Conservation (phyloP, 805 yeast genomes). For the Candida saitoana region DNA sequence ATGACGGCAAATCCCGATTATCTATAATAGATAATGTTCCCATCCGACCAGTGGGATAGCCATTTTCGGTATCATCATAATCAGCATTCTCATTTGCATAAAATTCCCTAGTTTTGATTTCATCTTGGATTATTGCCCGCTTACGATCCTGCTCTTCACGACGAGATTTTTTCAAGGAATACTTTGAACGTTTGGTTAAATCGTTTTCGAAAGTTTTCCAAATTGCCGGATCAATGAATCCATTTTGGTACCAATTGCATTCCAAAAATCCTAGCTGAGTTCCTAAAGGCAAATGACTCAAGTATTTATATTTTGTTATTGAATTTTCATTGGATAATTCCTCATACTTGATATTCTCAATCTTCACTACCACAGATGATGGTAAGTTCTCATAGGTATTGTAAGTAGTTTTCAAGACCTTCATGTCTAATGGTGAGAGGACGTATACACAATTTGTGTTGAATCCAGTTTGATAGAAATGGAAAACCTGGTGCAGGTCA, state of each 20-base stretch:
- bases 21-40: slow-evolving; percentile 38
- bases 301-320: slow-evolving; percentile 60
- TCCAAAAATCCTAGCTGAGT: slow-evolving; percentile 81
- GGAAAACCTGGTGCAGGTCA: slow-evolving; percentile 42
- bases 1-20: slow-evolving; percentile 33
- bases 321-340: slow-evolving; percentile 58
- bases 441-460: slow-evolving; percentile 59
- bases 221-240: slow-evolving; percentile 26
- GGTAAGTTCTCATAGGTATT: slow-evolving; percentile 67
- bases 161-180: slow-evolving; percentile 43
- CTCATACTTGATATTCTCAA: slow-evolving; percentile 70
- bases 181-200: slow-evolving; percentile 52
- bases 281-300: slow-evolving; percentile 80
- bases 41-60: slow-evolving; percentile 17
- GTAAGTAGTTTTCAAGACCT: slow-evolving; percentile 61
- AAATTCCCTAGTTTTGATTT: slow-evolving; percentile 54
- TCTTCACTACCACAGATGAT: slow-evolving; percentile 49
- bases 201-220: slow-evolving; percentile 51
- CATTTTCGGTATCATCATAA: slow-evolving; percentile 11
- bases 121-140: slow-evolving; percentile 55
- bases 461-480: slow-evolving; percentile 76
- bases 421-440: slow-evolving; percentile 74
- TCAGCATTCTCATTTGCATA: slow-evolving; percentile 53
- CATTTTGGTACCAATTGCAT: slow-evolving; percentile 64
- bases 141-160: slow-evolving; percentile 60